Evolutionary conservation across 805 yeast species (phyloP).

Genomic region (Zygoascus bituminiphila): DNA sequence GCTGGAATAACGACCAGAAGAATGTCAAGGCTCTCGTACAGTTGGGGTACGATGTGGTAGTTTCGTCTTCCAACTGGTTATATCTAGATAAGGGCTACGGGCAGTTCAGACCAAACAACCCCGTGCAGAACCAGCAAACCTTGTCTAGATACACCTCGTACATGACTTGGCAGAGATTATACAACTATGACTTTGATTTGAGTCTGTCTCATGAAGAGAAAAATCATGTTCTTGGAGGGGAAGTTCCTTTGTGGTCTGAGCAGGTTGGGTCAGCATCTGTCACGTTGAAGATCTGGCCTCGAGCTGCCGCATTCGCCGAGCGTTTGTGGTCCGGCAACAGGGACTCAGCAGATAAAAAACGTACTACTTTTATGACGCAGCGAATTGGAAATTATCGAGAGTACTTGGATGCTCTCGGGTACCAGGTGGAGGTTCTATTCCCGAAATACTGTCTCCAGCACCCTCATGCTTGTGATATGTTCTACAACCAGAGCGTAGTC

Average conservation of each 20-base stretch:
- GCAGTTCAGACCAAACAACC: constrained; percentile 32
- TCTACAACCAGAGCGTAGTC: constrained; percentile 10
- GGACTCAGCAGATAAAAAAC: neutral
- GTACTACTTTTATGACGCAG: constrained; percentile 29
- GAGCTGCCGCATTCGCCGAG: constrained; percentile 37
- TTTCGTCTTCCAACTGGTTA: constrained; percentile 29
- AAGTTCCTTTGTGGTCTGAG: constrained; percentile 36
- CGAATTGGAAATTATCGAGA: constrained; percentile 35
- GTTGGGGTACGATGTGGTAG: constrained; percentile 34
- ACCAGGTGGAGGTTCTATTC: constrained; percentile 30
- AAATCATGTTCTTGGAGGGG: constrained; percentile 33
- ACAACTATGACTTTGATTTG: constrained; percentile 30
- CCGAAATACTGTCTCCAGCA: constrained; percentile 32
- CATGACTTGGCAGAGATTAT: constrained; percentile 38
- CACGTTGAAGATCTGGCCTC: constrained; percentile 33
- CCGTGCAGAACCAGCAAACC: constrained; percentile 25
- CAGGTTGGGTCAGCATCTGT: constrained; percentile 31
- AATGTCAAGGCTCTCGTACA: constrained; percentile 27
- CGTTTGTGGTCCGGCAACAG: constrained; percentile 31
- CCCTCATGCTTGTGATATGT: constrained; percentile 34
- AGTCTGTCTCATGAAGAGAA: constrained; percentile 28
- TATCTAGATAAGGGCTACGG: constrained; percentile 39
- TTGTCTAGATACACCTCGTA: constrained; percentile 24
- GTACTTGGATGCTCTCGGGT: constrained; percentile 32
- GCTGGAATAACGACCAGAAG: constrained; percentile 27